These are phyloP conservation scores for Oryza glaberrima DNA, from an alignment of 176 grass and related monocot genomes.

Conservation along the genomic window DNA sequence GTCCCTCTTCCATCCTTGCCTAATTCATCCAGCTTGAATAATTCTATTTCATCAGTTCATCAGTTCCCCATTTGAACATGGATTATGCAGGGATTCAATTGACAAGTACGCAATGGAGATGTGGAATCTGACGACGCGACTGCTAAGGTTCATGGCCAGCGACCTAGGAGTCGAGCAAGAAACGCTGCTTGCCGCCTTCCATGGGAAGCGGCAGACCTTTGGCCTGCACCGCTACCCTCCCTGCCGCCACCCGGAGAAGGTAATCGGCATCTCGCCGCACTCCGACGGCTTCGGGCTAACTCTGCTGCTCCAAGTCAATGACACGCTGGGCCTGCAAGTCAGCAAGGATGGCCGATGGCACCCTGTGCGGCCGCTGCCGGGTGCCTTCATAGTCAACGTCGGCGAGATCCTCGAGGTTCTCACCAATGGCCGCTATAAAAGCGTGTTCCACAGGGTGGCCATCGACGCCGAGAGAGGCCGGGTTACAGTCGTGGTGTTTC, in stretches of 20 bases:
- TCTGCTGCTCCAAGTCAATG: not conserved
- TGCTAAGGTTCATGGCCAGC: not conserved
- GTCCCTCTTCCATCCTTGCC: too few relatives aligned
- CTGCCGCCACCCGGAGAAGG: slow-evolving; percentile 23
- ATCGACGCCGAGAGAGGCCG: not conserved
- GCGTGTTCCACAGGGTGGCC: slow-evolving; percentile 26
- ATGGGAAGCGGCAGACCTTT: not conserved
- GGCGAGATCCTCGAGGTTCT: slow-evolving; percentile 28
- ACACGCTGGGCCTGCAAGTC: slow-evolving; percentile 14
- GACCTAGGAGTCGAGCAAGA: not conserved
- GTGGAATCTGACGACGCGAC: not conserved
- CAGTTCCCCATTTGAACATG: too few relatives aligned
- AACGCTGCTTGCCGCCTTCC: not conserved
- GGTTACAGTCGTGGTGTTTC: not conserved
- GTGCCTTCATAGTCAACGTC: slow-evolving; percentile 14
- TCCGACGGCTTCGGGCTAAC: slow-evolving; percentile 6
- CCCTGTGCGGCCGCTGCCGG: slow-evolving; percentile 11
- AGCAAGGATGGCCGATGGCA: slow-evolving; percentile 19
- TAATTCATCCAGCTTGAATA: too few relatives aligned
- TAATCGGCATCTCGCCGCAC: slow-evolving; percentile 16
- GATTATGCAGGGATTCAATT: slow-evolving; percentile 5
- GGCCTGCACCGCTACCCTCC: slow-evolving; percentile 21
- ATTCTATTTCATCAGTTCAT: not conserved
- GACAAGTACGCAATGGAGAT: not conserved
- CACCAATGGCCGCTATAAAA: slow-evolving; percentile 16